These are phyloP conservation scores for Phytophthora melonis DNA, from an alignment of 352 stramenopile species.

Conservation along the genomic window DNA sequence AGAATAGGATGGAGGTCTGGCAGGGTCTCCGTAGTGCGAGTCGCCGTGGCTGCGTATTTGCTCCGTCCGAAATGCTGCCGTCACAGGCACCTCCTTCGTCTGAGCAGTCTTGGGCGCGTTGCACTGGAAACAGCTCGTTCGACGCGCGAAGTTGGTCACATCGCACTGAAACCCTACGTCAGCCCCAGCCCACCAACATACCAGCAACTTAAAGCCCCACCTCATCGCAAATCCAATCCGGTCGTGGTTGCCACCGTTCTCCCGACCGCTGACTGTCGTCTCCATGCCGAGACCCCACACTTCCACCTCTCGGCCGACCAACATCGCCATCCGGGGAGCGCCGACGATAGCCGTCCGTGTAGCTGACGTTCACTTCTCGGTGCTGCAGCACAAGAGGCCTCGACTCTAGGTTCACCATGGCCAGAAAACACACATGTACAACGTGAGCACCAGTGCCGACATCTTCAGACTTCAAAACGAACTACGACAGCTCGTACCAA, in stretches of 20 bases:
- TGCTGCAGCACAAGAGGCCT: conserved; percentile 65
- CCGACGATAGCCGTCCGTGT: conserved; percentile 51
- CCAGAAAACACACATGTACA: conserved; percentile 5
- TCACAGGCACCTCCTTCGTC: conserved; percentile 48
- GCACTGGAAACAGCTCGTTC: conserved; percentile 80
- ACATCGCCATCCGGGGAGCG: conserved; percentile 23
- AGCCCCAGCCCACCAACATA: neutral
- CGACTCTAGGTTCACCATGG: conserved; percentile 38
- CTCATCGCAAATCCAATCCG: conserved; percentile 81
- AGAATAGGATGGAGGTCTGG: neutral
- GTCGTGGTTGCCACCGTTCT: conserved; percentile 39
- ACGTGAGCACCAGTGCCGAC: neutral
- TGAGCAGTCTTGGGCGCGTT: conserved; percentile 46
- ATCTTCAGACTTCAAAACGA: neutral
- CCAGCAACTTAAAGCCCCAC: conserved; percentile 25
- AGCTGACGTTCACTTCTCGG: conserved; percentile 55
- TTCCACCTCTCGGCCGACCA: conserved; percentile 16
- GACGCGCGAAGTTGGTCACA: conserved; percentile 75
- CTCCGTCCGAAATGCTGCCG: conserved; percentile 16
- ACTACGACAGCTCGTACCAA: conserved; percentile 45
- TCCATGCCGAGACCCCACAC: conserved; percentile 11
- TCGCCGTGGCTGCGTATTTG: conserved; percentile 9
- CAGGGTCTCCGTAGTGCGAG: conserved; percentile 2
- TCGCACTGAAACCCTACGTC: conserved; percentile 53
- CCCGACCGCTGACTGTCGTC: conserved; percentile 27